phyloP scores from a whole-genome alignment of 768 basidiomycete genomes.

The Saitozyma sp. region DNA sequence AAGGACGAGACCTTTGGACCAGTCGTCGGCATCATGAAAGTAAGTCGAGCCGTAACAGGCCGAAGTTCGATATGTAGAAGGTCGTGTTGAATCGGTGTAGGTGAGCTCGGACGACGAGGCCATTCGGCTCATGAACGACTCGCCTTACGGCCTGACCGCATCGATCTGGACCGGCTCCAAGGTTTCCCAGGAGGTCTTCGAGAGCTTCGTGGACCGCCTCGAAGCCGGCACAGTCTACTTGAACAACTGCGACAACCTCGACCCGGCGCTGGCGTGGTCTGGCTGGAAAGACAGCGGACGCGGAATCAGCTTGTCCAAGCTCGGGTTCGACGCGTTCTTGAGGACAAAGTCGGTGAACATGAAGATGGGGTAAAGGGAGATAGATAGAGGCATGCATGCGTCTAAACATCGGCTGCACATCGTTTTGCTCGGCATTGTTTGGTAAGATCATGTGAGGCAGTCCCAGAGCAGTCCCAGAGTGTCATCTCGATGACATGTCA shows the following conservation, averaged over 20 bases:
- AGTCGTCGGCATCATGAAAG: conserved; percentile 83
- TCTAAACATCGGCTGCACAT: too few relatives aligned
- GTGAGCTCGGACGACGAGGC: conserved; percentile 82
- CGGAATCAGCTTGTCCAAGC: conserved; percentile 84
- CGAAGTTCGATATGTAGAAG: too few relatives aligned
- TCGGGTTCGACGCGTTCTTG: conserved; percentile 50
- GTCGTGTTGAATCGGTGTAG: conserved; percentile 16
- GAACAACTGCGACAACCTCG: conserved; percentile 84
- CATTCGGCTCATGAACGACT: conserved; percentile 90
- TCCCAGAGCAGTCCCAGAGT: too few relatives aligned
- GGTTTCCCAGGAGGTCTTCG: conserved; percentile 65
- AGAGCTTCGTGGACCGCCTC: conserved; percentile 66
- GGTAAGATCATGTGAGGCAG: too few relatives aligned
- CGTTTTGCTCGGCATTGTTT: too few relatives aligned
- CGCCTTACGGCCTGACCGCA: conserved; percentile 89
- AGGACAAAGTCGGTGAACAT: conserved; percentile 50
- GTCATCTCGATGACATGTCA: too few relatives aligned
- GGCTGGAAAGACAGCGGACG: conserved; percentile 91
- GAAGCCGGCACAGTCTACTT: conserved; percentile 91
- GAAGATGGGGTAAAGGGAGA: conserved; percentile 21
- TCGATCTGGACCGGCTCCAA: conserved; percentile 87
- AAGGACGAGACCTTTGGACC: conserved; percentile 86
- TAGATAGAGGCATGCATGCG: background rate
- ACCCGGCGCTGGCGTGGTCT: conserved; percentile 91
- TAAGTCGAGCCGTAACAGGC: too few relatives aligned